phyloP scores from a whole-genome alignment of 2,329 filamentous ascomycete genomes.

The Talaromyces sp. region DNA sequence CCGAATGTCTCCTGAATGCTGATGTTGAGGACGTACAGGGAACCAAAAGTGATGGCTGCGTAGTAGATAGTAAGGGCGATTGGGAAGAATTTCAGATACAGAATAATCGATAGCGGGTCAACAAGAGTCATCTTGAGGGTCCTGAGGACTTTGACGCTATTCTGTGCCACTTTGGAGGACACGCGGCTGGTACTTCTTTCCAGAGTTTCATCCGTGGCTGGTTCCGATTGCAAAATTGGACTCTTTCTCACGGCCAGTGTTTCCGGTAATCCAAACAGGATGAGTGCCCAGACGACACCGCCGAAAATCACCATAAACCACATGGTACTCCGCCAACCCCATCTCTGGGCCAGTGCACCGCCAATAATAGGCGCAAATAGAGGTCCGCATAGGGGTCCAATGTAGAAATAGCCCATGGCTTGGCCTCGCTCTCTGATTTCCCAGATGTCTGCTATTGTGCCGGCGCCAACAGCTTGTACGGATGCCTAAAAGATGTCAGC shows the following conservation, averaged over 20 bases:
- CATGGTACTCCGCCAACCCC: constrained; percentile 72
- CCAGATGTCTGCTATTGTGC: constrained; percentile 80
- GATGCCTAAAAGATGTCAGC: constrained; percentile 48
- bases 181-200: constrained; percentile 47
- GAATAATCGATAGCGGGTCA: constrained; percentile 67
- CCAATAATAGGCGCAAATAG: constrained; percentile 73
- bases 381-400: constrained; percentile 72
- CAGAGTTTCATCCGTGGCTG: constrained; percentile 23
- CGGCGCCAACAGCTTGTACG: constrained; percentile 77
- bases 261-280: constrained; percentile 46
- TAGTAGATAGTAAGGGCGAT: constrained; percentile 71
- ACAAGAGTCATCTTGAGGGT: constrained; percentile 61
- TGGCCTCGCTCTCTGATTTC: constrained; percentile 65
- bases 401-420: constrained; percentile 81
- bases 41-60: constrained; percentile 69
- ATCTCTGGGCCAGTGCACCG: constrained; percentile 63
- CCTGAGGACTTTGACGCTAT: constrained; percentile 52
- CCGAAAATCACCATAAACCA: constrained; percentile 75
- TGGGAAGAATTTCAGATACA: constrained; percentile 69
- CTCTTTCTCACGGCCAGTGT: constrained; percentile 34
- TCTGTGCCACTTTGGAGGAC: constrained; percentile 60
- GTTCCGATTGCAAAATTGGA: constrained; percentile 27
- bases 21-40: constrained; percentile 74
- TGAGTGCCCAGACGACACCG: constrained; percentile 40
- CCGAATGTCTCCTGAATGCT: constrained; percentile 69